Conservation (phyloP, 2,329 filamentous ascomycete species). For the Talaromyces marneffei region DNA sequence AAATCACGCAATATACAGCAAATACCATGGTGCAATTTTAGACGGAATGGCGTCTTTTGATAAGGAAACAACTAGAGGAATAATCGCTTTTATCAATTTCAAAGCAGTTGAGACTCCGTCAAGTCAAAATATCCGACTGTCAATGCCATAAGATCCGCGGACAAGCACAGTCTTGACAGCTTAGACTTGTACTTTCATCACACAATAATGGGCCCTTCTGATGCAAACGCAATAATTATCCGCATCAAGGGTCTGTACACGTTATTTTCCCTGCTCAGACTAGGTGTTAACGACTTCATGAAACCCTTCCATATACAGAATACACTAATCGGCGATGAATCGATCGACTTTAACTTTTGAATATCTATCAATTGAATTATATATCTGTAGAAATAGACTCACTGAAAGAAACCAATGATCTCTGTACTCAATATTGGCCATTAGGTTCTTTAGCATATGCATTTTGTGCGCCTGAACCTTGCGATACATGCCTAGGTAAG, state of each 20-base stretch:
- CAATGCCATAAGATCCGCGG: background rate
- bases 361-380: too few relatives aligned
- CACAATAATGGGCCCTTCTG: background rate
- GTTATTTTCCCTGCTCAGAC: background rate
- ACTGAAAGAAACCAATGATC: too few relatives aligned
- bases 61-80: background rate
- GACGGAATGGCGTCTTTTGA: constrained; percentile 3
- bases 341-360: too few relatives aligned
- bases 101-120: background rate
- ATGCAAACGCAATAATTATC: background rate
- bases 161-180: background rate
- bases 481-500: too few relatives aligned
- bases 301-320: too few relatives aligned
- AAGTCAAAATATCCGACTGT: background rate
- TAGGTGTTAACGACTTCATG: background rate
- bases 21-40: background rate
- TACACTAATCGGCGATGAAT: too few relatives aligned
- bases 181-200: background rate
- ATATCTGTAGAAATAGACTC: too few relatives aligned
- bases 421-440: too few relatives aligned
- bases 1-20: constrained; percentile 2
- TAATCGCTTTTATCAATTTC: background rate
- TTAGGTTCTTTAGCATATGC: too few relatives aligned
- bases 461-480: too few relatives aligned
- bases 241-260: background rate